Evolutionary conservation across 2,329 filamentous ascomycete species (phyloP).

Genomic region (Trichoderma simmonsii): DNA sequence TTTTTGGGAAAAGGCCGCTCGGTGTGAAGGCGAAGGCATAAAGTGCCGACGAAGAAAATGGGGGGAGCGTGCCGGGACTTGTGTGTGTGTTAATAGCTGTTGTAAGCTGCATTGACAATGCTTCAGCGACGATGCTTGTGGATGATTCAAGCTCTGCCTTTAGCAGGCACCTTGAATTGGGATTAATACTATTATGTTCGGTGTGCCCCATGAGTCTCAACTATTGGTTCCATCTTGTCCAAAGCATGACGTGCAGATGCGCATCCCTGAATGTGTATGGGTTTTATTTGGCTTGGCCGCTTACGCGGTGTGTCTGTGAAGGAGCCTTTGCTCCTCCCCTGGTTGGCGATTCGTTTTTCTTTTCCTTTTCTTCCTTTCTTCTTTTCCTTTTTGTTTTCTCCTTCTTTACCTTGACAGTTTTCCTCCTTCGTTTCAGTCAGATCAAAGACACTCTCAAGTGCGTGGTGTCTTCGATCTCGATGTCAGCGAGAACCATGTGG

Average conservation of each 20-base stretch:
- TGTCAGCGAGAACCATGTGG: neutral
- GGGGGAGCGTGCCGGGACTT: neutral
- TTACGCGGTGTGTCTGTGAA: neutral
- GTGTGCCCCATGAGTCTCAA: neutral
- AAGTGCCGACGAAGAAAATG: neutral
- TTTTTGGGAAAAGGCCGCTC: neutral
- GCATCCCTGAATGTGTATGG: neutral
- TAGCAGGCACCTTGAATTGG: slow-evolving; percentile 1
- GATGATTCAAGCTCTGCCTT: slow-evolving; percentile 6
- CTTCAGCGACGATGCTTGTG: neutral
- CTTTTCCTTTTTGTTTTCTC: neutral
- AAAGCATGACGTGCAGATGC: neutral
- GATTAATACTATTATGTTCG: slow-evolving; percentile 13
- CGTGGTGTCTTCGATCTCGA: neutral
- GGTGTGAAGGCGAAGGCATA: neutral
- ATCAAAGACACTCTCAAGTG: neutral
- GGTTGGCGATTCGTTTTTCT: neutral
- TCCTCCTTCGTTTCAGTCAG: neutral
- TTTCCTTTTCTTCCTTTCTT: neutral
- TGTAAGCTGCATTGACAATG: neutral
- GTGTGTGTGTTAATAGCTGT: slow-evolving; percentile 7
- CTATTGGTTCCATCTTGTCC: neutral
- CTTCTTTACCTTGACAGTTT: neutral
- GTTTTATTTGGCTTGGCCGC: neutral
- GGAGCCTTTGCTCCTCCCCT: neutral